Evolutionary conservation across 495 filamentous ascomycete species (phyloP), one percentile per base, ranked within the genome.

Genomic region (Xylaria nigripes): DNA sequence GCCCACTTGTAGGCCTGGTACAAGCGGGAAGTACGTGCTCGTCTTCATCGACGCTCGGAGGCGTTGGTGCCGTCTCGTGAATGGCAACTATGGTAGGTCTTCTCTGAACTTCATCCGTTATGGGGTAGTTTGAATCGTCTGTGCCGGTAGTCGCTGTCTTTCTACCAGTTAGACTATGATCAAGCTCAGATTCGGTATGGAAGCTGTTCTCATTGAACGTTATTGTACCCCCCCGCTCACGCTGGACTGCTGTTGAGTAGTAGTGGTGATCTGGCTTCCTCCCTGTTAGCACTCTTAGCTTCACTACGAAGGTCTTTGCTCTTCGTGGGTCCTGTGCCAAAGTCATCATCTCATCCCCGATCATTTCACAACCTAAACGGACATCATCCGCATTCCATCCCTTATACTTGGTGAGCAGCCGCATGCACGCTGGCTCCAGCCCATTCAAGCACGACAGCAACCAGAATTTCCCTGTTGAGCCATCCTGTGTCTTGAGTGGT

Each of bases 381-480:
- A 83, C 81, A 25, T 77, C 72, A 0, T 77, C 72, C 9, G 72
- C 57, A 13, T 74, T 72, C 81, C 81, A 87, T 4, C 74, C 74
- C 44, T 79, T 72, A 21, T 76, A 68, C 45, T 70, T 73, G 1
- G 85, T 89, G 24, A 91, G 61, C 19, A 76, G 71, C 18, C 87
- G 74, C 55, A 90, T 55, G 30, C 74, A 74, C 16, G 69, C 59
- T 1, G 86, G 76, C 63, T 90, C 87, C 42, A 89, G 61, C 1
- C 81, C 81, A 60, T 86, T 83, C 30, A 90, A 65, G 47, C 80
- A 62, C 0, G 76, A 68, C 23, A 89, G 77, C 15, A 90, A 71
- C 59, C 78, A 84, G 69, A 87, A 79, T 57, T 85, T 88, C 6
- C 80, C 83, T 0, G 81, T 67, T 6, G 72, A 72, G 40, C 79